Percentiles rank a stretch among this genome's conserved stretches.
Conservation (phyloP, 345 rosid species). For the Murraya koenigii region DNA sequence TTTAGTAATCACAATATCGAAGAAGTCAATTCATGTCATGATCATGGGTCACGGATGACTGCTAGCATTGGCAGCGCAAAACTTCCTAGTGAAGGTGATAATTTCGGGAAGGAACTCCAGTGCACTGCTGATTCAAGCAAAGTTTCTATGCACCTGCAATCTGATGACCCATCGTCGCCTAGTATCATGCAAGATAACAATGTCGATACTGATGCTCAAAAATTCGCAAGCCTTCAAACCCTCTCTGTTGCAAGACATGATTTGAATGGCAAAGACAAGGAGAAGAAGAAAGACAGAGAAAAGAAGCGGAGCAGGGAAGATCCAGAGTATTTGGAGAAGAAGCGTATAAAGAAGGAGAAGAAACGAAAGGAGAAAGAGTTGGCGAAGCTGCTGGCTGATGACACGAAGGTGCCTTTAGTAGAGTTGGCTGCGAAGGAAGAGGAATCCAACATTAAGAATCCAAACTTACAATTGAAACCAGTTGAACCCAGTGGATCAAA, state of each 20-base stretch:
- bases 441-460: constrained; percentile 23
- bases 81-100: constrained; percentile 61
- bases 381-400: constrained; percentile 50
- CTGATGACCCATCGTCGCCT: constrained; percentile 39
- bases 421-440: constrained; percentile 24
- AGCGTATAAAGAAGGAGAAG: constrained; percentile 84
- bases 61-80: constrained; percentile 96
- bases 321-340: constrained; percentile 67
- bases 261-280: constrained; percentile 39
- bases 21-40: constrained; percentile 88
- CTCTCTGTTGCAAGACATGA: constrained; percentile 41
- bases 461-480: constrained; percentile 30
- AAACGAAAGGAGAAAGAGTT: constrained; percentile 76
- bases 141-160: constrained; percentile 37
- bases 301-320: constrained; percentile 68
- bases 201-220: constrained; percentile 48
- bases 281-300: constrained; percentile 48
- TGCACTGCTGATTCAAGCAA: constrained; percentile 96
- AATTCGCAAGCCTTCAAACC: constrained; percentile 62
- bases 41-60: constrained; percentile 81
- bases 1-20: constrained; percentile 70
- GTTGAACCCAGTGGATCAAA: constrained; percentile 42
- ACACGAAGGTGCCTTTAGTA: constrained; percentile 28
- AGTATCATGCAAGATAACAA: constrained; percentile 42
- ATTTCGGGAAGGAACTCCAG: constrained; percentile 78